Base-by-base conservation (phyloP, 331 rosid genomes). In the Spiraea crenata region DNA sequence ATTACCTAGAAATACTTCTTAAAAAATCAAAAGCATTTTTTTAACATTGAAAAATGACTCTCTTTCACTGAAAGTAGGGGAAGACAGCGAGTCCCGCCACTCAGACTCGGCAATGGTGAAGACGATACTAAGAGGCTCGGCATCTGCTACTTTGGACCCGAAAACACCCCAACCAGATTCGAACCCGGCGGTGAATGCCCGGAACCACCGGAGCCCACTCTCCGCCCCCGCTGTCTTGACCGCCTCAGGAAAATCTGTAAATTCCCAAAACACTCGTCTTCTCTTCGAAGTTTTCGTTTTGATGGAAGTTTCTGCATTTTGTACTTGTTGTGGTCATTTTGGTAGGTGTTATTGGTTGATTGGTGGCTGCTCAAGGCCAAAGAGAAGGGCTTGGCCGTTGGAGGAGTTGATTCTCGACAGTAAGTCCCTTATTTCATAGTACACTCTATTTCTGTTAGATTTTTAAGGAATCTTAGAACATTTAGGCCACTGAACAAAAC, bases 341-440 rank as follows among this genome's bases (percentile, higher is more conserved):
- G 69, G 64, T 11, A 86, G 96, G 69, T 86, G 60, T 65, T 77
- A 50, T 63, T 92, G 74, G 49, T 75, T 45, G 90, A 89, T 50
- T 92, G 98, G 96, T 89, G 98, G 98, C 84, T 92, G 47, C 74
- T 19, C 9, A 84, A 83, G 79, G 63, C 76, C 37, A 47, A 56
- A 60, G 68, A 83, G 71, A 74, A 75, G 62, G 89, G 86, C 35
- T 81, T 92, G 82, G 88, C 84, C 48, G 72, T 92, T 48, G 92
- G 83, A 51, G 96, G 98, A 14, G 64, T 86, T 64, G 66, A 92
- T 74, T 80, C 71, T 6, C 15, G 69, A 63, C 81, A 65, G 97
- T 87, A 82, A 48, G 80, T 35, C 9, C 56, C 57, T 45, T 63
- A 9, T 42, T 59, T 82, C n/a, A n/a, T 41, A 25, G 7, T 45